Base-by-base conservation (phyloP, 192 early-diverging fungal genomes). In the Rhizophlyctis rosea region DNA sequence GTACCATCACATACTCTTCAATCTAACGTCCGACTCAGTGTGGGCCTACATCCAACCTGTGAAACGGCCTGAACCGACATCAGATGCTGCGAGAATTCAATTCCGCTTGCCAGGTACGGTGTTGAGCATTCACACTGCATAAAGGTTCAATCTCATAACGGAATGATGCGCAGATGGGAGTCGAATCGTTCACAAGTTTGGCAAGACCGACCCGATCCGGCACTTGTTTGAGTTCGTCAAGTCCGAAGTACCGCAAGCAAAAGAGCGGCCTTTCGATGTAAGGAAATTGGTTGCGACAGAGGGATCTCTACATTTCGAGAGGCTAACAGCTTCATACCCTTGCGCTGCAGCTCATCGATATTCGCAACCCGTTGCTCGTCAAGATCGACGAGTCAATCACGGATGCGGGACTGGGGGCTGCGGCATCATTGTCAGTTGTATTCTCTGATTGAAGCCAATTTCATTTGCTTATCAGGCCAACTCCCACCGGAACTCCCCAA, bases 141-240 rank as follows among this genome's bases (percentile, higher is more conserved):
- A 18, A n/a, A n/a, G n/a, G n/a, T n/a, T n/a, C n/a, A n/a, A n/a
- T n/a, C n/a, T n/a, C n/a, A n/a, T 18, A 55, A 29, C 28, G 1
- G 21, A 29, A 55, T 55, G n/a, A 0, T 44, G 7, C 24, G 59
- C 57, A 81, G 88, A 90, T 74, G 95, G 96, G 16, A 70, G 77
- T 21, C 85, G 86, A 21, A 67, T 87, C 29, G 85, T 95, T 53
- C 83, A 90, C 47, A 81, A 86, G 56, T 92, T 98, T 69, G 61
- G 68, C 33, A 90, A 88, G 67, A 64, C 81, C 0, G 90, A 89
- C 59, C 78, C 76, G 23, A 91, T 97, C 1, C 79, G 71, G 32
- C 67, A 69, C 4, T 67, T 98, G 33, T 96, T 96, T 79, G 87
- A 92, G 69, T 95, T 76, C 52, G 73, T 97, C 69, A 95, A 93